Base-by-base conservation (phyloP, 768 basidiomycete species). In the Boletus rufocinnamomeus region DNA sequence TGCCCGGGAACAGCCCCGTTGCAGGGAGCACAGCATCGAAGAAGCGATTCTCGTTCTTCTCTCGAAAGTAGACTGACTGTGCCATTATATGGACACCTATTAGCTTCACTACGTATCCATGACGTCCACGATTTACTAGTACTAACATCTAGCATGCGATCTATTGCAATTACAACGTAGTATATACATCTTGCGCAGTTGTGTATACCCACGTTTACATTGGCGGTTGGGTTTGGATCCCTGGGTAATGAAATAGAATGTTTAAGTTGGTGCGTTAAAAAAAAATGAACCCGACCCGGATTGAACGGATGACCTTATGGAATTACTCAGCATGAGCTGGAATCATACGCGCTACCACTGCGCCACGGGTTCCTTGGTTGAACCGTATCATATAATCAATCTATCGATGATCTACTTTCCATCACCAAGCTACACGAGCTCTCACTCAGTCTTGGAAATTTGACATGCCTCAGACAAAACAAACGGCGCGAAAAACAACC, bases 241-340 rank as follows among this genome's bases (percentile, higher is more conserved):
- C 19, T 28, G 6, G 27, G 28, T 38, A 32, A 27, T 38, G 14
- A 37, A 17, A 49, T n/a, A 4, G 7, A 35, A 32, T 27, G 16
- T 14, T n/a, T n/a, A n/a, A n/a, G n/a, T n/a, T 21, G 19, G 25
- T 55, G 50, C 2, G 21, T 21, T 30, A 4, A 2, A 28, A n/a
- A 41, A 72, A 66, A 59, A 7, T 76, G 73, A 76, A 72, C 76
- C 75, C 74, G 66, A 76, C 76, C 75, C 75, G 76, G 71, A 70
- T 76, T 74, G 76, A 77, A 77, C 75, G 75, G 76, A 76, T 76
- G 76, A 77, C 76, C 75, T 76, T 77, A 70, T 73, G 75, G 76
- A 76, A 9, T 54, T 38, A 45, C 59, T 47, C 63, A n/a, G 19
- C 4, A 1, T 0, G 38, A 59, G 57, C 73, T 75, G 74, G 74